Base-by-base conservation (phyloP, 2,329 filamentous ascomycete species). In the Cladorrhinum sp. region DNA sequence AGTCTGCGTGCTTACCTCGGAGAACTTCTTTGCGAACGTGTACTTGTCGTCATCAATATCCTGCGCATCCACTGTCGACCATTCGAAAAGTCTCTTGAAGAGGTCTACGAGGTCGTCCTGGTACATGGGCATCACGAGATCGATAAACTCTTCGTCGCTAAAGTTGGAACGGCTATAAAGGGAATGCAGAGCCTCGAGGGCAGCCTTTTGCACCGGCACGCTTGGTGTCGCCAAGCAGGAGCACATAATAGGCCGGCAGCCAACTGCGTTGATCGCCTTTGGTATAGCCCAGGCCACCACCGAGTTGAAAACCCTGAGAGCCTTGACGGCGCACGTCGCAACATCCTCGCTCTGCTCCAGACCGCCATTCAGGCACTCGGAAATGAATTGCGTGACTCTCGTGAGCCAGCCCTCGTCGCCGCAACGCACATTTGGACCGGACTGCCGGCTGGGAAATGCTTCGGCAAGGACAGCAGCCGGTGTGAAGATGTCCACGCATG, bases 31-130 rank as follows among this genome's bases (percentile, higher is more conserved):
- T 46, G 91, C 87, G 67, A 97, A 86, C 59, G 91, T 86, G 73
- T 99, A 98, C 72, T 92, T 96, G 70, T 92, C 88, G 70, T 96
- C 92, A 66, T 97, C 91, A 61, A 96, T 86, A 68, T 96, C 89
- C 62, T 91, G 85, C 2, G 91, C 84, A 65, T 92, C 89, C 49
- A 94, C 87, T 10, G 86, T 76, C 3, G 91, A 91, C 90, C 91
- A 95, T 64, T 89, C 85, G 69, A 91, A 92, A 12, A 96, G 81
- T 62, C 87, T 84, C 64, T 83, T 85, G 67, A 93, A 85, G 7
- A 96, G 81, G 39, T 83, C 80, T 48, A 96, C 83, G 64, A 87
- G 89, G 60, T 86, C 81, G n/a, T 81, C 79, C 63, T 85, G 84
- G 70, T 92, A 96, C 80, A 95, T 90, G 57, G 91, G 88, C 66